Evolutionary conservation across 768 basidiomycete genomes (phyloP).

Genomic region (Megacollybia marginata): DNA sequence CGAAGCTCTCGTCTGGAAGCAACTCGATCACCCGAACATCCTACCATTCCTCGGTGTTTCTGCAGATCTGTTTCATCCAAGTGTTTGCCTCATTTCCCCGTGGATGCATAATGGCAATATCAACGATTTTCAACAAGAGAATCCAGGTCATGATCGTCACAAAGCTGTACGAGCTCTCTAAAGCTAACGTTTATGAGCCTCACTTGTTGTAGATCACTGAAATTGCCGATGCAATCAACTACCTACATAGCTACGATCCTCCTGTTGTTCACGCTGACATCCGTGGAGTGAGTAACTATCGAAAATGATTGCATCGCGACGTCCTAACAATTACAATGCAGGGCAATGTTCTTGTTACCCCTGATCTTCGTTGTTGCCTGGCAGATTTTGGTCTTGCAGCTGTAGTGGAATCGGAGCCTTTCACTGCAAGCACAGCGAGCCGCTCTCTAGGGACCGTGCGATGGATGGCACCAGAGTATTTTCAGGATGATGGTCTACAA

Average conservation of each 20-base stretch:
- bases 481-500: constrained; percentile 2
- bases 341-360: constrained; percentile 13
- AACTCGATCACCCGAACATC: constrained; percentile 11
- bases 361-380: constrained; percentile 6
- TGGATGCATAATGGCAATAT: constrained; percentile 15
- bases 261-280: constrained; percentile 16
- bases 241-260: constrained; percentile 20
- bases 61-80: constrained; percentile 7
- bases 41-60: constrained; percentile 14
- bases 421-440: not conserved
- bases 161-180: not conserved
- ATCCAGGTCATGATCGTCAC: not conserved
- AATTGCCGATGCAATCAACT: constrained; percentile 24
- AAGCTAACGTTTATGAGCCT: not conserved
- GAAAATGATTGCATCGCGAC: not conserved
- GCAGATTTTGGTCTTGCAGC: constrained; percentile 13
- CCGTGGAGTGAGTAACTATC: constrained; percentile 12
- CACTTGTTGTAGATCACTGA: constrained; percentile 21
- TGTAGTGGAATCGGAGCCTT: constrained; percentile 4
- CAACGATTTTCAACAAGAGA: constrained; percentile 1
- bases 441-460: constrained; percentile 7
- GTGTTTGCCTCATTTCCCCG: constrained; percentile 14
- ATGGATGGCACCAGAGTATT: constrained; percentile 9
- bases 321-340: not conserved
- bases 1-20: constrained; percentile 15